These are phyloP conservation scores for Asterochloris erici DNA, from an alignment of 139 green algal genomes.

Conservation along the genomic window DNA sequence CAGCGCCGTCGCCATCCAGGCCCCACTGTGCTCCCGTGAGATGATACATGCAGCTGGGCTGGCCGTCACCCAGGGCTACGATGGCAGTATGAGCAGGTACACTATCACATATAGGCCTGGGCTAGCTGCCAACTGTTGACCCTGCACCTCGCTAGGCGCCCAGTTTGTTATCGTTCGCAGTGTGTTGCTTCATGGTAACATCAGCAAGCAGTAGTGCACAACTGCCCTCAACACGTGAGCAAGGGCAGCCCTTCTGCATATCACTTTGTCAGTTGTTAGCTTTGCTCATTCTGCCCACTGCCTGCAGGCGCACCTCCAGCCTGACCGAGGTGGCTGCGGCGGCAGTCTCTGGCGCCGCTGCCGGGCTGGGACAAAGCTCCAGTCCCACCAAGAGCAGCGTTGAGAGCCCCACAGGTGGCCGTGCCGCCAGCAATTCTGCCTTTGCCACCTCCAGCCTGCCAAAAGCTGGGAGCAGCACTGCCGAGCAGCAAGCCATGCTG, in stretches of 20 bases:
- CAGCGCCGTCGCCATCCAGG: constrained; percentile 3
- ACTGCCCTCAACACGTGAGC: background rate
- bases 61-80: constrained; percentile 5
- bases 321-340: constrained; percentile 9
- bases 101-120: background rate
- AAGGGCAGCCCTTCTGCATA: background rate
- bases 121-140: background rate
- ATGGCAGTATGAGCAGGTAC: constrained; percentile 12
- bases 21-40: constrained; percentile 3
- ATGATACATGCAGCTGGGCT: constrained; percentile 13
- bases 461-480: background rate
- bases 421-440: background rate
- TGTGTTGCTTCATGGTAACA: background rate
- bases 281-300: no score
- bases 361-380: background rate
- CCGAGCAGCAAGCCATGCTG: background rate
- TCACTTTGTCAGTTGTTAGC: background rate
- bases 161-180: background rate
- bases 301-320: constrained; percentile 7
- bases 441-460: background rate
- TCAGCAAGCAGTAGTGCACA: background rate
- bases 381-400: background rate
- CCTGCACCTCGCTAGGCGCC: background rate
- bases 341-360: constrained; percentile 4
- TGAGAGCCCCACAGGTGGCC: background rate